Conservation (phyloP, 306 rosid genomes). For the Hippophae rhamnoides region DNA sequence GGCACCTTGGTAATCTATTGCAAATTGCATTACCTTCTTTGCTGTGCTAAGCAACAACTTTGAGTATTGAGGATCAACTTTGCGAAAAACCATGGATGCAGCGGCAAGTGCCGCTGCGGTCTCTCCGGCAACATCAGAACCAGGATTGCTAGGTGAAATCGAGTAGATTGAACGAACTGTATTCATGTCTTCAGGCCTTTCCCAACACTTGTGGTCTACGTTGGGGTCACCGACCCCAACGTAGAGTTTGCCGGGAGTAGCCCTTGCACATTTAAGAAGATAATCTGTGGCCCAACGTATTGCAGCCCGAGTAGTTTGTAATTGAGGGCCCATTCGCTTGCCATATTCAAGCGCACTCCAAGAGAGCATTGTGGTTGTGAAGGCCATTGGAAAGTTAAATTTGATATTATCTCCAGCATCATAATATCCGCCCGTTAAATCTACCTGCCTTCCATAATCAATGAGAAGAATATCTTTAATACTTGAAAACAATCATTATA, state of each 20-base stretch:
- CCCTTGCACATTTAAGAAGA: constrained; percentile 59
- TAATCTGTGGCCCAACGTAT: constrained; percentile 79
- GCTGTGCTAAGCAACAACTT: constrained; percentile 45
- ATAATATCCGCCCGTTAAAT: constrained; percentile 78
- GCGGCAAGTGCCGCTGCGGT: constrained; percentile 86
- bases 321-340: constrained; percentile 52
- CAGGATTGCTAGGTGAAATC: constrained; percentile 55
- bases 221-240: constrained; percentile 86
- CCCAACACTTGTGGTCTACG: constrained; percentile 87
- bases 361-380: constrained; percentile 78
- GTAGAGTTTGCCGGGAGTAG: constrained; percentile 64
- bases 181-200: constrained; percentile 90
- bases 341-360: constrained; percentile 77
- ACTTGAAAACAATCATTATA: too few relatives aligned
- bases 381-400: constrained; percentile 94
- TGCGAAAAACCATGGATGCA: constrained; percentile 68
- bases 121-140: constrained; percentile 90
- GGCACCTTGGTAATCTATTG: constrained; percentile 54
- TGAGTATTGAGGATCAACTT: constrained; percentile 57
- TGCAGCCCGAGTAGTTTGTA: constrained; percentile 42
- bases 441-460: constrained; percentile 39
- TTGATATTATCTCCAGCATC: constrained; percentile 95
- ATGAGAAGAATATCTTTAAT: neutral
- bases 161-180: constrained; percentile 50
- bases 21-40: constrained; percentile 61